Percentiles rank a stretch among this genome's conserved stretches.
Conservation (phyloP, 352 stramenopile genomes). For the Blastocystis sp. region DNA sequence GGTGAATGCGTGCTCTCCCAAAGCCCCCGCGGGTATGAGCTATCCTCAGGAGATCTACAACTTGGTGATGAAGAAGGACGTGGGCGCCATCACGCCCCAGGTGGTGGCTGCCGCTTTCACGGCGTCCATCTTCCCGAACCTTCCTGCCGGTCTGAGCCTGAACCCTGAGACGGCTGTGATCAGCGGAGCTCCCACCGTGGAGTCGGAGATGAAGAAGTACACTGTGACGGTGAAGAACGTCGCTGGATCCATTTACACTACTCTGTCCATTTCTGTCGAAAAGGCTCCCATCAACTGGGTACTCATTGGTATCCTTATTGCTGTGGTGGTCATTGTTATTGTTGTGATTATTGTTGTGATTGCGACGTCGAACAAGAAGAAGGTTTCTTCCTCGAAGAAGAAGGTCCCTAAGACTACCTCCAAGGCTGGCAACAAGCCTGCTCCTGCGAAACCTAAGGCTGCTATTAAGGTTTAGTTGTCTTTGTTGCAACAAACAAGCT, state of each 20-base stretch:
- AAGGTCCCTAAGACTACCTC: background rate
- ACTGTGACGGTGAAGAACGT: slow-evolving; percentile 39
- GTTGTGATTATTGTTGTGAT: slow-evolving; percentile 51
- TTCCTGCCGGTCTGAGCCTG: slow-evolving; percentile 62
- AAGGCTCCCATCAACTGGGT: slow-evolving; percentile 54
- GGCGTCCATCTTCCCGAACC: background rate
- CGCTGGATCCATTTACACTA: background rate
- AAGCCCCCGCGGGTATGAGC: background rate
- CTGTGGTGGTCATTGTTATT: slow-evolving; percentile 63
- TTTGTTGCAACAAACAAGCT: background rate
- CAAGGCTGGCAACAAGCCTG: background rate
- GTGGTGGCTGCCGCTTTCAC: background rate
- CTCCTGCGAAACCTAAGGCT: slow-evolving; percentile 11
- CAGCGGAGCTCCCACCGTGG: slow-evolving; percentile 5
- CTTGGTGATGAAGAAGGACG: background rate
- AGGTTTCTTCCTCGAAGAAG: background rate
- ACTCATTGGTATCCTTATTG: slow-evolving; percentile 47
- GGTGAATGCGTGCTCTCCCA: background rate
- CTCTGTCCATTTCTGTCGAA: background rate
- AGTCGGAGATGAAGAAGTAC: background rate
- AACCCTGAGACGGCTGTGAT: background rate
- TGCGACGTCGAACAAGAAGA: slow-evolving; percentile 51
- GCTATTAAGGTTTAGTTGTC: slow-evolving; percentile 33
- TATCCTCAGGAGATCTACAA: background rate
- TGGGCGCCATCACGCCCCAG: background rate